A percentile compares a stretch with the other conserved stretches of the same genome.
These are phyloP conservation scores for Diospyros kaki DNA, from an alignment of 148 eudicot species.

Conservation along the genomic window DNA sequence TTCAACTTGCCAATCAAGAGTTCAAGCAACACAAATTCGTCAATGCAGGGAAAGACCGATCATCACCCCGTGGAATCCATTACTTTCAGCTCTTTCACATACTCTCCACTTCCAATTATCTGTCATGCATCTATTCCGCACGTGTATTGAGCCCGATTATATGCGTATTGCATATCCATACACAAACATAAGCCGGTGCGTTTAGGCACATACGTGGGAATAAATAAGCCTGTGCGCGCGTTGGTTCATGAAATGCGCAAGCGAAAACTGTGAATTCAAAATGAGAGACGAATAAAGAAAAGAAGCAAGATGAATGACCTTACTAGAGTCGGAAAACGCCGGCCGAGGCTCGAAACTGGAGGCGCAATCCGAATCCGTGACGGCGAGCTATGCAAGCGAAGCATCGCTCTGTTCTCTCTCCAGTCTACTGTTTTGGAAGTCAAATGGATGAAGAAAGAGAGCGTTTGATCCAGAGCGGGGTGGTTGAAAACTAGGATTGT, in stretches of 20 bases:
- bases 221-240: background rate
- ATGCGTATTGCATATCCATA: no score
- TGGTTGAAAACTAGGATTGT: no score
- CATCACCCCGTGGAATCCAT: background rate
- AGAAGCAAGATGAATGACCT: constrained; percentile 14
- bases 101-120: background rate
- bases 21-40: background rate
- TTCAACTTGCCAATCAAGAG: background rate
- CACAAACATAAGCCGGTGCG: background rate
- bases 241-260: no score
- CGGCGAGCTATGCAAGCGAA: constrained; percentile 27
- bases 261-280: background rate
- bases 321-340: background rate
- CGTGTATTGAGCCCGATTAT: no score
- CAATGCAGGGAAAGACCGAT: background rate
- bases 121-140: no score
- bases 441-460: background rate
- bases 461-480: background rate
- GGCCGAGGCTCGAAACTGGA: constrained; percentile 10
- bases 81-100: background rate
- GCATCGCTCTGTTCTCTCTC: constrained; percentile 22
- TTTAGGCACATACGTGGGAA: no score
- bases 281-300: background rate
- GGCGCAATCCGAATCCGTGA: constrained; percentile 24
- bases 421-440: background rate